phyloP scores from a whole-genome alignment of 495 filamentous ascomycete species.

The Xylaria grammica region DNA sequence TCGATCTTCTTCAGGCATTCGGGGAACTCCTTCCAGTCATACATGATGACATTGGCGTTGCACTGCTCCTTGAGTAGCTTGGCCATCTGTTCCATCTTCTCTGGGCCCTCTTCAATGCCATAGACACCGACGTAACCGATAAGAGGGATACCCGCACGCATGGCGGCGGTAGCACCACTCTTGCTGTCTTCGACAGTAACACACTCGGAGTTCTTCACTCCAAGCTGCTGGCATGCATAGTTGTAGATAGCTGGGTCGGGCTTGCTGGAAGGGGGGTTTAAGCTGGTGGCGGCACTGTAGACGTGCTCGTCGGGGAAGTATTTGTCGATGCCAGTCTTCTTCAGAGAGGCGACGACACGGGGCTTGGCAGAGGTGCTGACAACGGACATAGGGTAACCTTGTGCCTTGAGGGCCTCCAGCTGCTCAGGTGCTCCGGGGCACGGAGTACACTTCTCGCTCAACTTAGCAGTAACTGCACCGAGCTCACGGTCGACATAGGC shows the following conservation, averaged over 20 bases:
- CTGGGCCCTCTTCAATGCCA: constrained; percentile 54
- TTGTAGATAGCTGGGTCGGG: constrained; percentile 94
- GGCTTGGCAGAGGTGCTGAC: constrained; percentile 81
- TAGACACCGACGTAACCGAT: constrained; percentile 92
- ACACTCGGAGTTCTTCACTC: constrained; percentile 74
- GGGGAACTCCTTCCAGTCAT: constrained; percentile 83
- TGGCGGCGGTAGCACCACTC: constrained; percentile 80
- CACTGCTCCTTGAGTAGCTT: constrained; percentile 66
- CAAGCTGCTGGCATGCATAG: constrained; percentile 75
- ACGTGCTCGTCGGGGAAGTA: constrained; percentile 78
- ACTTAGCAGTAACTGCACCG: constrained; percentile 81
- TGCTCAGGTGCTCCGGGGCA: constrained; percentile 76
- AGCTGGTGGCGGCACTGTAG: constrained; percentile 82
- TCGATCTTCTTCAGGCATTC: constrained; percentile 72
- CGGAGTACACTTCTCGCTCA: constrained; percentile 68
- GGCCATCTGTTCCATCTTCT: constrained; percentile 75
- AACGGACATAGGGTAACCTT: constrained; percentile 76
- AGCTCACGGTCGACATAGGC: constrained; percentile 80
- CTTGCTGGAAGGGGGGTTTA: constrained; percentile 82
- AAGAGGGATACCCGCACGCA: constrained; percentile 79
- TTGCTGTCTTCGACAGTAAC: constrained; percentile 91
- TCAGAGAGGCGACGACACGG: constrained; percentile 77
- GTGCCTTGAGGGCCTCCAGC: constrained; percentile 66
- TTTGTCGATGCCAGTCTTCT: constrained; percentile 79
- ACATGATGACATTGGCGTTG: constrained; percentile 79